Evolutionary conservation across 352 stramenopile species (phyloP).

Genomic region (Plasmopara viticola): DNA sequence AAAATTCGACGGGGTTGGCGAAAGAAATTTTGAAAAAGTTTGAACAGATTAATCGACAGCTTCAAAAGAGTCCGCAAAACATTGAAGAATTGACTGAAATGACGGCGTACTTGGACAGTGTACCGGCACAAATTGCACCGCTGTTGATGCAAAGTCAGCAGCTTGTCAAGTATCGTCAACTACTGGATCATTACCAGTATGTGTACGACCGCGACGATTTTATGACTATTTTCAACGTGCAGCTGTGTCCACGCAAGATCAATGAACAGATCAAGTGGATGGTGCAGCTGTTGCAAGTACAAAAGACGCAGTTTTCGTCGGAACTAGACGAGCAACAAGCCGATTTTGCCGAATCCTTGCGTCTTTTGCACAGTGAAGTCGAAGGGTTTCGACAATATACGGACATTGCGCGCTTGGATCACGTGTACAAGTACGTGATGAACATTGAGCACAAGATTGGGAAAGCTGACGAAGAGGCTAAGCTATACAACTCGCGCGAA

Average conservation of each 20-base stretch:
- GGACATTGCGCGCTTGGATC: conserved; percentile 77
- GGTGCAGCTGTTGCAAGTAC: conserved; percentile 68
- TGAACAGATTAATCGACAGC: conserved; percentile 75
- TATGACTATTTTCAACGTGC: conserved; percentile 85
- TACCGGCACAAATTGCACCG: conserved; percentile 52
- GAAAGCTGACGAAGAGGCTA: conserved; percentile 84
- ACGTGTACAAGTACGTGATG: conserved; percentile 83
- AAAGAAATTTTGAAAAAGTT: conserved; percentile 80
- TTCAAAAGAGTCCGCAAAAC: conserved; percentile 84
- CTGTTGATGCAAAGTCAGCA: conserved; percentile 68
- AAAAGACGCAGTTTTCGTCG: conserved; percentile 77
- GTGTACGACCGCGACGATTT: conserved; percentile 86
- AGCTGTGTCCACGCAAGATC: conserved; percentile 84
- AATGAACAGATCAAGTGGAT: conserved; percentile 82
- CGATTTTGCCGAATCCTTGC: conserved; percentile 84
- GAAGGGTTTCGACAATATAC: conserved; percentile 83
- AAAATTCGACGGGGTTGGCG: conserved; percentile 61
- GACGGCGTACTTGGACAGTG: conserved; percentile 75
- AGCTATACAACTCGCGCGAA: conserved; percentile 90
- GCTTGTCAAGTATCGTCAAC: conserved; percentile 69
- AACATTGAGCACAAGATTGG: conserved; percentile 85
- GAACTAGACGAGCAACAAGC: conserved; percentile 92
- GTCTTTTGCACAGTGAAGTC: conserved; percentile 83
- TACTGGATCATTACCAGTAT: conserved; percentile 80
- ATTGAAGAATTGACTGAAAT: conserved; percentile 90